Evolutionary conservation across 164 flowering plant genomes (phyloP), one percentile per base, ranked within the genome.

Genomic region (Magnolia changhungtana): DNA sequence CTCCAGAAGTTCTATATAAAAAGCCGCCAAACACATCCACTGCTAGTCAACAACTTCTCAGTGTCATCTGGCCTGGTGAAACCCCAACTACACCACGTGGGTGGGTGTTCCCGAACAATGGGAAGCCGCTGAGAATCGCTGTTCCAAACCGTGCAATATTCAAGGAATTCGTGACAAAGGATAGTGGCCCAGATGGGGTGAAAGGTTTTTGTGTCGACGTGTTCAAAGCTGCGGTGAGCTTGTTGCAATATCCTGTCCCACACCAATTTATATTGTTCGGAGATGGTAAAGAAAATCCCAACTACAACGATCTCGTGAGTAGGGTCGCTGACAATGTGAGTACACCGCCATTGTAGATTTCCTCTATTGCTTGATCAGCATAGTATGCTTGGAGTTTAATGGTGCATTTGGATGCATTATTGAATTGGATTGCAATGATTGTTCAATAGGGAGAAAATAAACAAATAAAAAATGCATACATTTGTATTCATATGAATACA

Each of bases 101-200:
- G 50, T 95, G 98, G 98, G 97, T 93, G 51, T 92, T 95, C 76
- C 98, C 98, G 0, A 83, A 93, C 86, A 95, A 90, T 78, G 97
- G 95, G 67, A 84, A 81, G 81, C 90, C 94, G 19, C 78, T 95
- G 50, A 81, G 87, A 50, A 91, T 95, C 76, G 98, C 83, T 14
- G 91, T 93, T 50, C 98, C 98, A 4, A 75, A 88, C 75, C 85
- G 98, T 66, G 90, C 86, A 21, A 87, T 88, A 72, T 95, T 83
- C 69, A 81, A 84, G 65, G 90, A 90, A 21, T 90, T 91, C 86
- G 93, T 90, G 58, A 45, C 81, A 0, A 84, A 87, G 75, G 92
- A 82, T n/a, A 80, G 79, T 14, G 82, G 82, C 20, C 84, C 93
- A 9, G 78, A 58, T 0, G 90, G 87, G 70, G 92, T 83, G 19